Base-by-base conservation (phyloP, 441 rosid genomes). In the Pelargonium fulgidum region DNA sequence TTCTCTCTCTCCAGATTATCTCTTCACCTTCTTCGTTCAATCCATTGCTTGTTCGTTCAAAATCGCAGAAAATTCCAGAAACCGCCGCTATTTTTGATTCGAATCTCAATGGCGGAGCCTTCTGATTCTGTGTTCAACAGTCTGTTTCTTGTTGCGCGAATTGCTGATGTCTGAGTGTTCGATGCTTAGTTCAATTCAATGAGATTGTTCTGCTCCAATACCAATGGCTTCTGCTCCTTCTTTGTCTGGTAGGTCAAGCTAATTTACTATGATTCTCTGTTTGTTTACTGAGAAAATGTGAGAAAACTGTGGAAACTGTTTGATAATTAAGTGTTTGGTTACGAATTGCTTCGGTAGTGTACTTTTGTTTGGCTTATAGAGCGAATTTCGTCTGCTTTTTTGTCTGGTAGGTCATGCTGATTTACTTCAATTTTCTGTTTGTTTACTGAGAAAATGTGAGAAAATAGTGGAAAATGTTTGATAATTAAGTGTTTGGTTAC, bases 211-310 rank as follows among this genome's bases (percentile, higher is more conserved):
- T 7, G 0, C 17, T 52, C 22, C 22, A 16, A 14, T 85, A 83
- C 79, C 76, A 70, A 90, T 91, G 97, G 85, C 88, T 70, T 87
- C 83, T 78, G 84, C 86, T 87, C 67, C 96, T 84, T 85, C 96
- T 42, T 73, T 88, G 83, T 85, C 94, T 65, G 96, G 59, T 52
- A 52, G 17, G 20, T 5, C 59, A 52, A n/a, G 59, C 52, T 36
- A 42, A 47, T 71, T 0, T 5, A 14, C 17, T 52, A 3, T 3
- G 4, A 52, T 52, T 52, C n/a, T 19, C 59, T 52, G 59, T 58
- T 54, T 58, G 64, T 4, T 20, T 14, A 29, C 9, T 52, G 19
- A 52, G 59, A 52, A 52, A 52, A 52, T 14, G 19, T 68, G 41
- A 13, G 33, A 22, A 52, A 52, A 2, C 59, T 7, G 17, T 52